Percentiles rank a stretch among this genome's conserved stretches.
Evolutionary conservation across 1,139 yeast genomes (phyloP).

Genomic region (Taiozyma sp.): DNA sequence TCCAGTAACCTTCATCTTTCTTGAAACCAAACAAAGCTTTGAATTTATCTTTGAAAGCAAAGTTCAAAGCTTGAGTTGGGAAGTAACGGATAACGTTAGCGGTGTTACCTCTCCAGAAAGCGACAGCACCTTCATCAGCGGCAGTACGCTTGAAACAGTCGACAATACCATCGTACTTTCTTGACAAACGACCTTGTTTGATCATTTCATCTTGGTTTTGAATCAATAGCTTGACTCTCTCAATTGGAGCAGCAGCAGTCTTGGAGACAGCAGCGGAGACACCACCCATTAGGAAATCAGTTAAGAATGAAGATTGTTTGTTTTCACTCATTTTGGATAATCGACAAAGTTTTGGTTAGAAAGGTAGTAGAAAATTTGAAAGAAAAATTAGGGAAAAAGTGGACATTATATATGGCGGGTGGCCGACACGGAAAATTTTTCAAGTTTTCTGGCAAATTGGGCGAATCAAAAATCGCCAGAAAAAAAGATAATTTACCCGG

Average conservation of each 20-base stretch:
- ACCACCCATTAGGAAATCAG: constrained; percentile 75
- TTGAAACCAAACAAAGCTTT: constrained; percentile 73
- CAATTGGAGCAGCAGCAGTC: constrained; percentile 84
- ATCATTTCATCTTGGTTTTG: constrained; percentile 84
- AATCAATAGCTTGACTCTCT: constrained; percentile 73
- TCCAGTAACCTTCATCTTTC: constrained; percentile 62
- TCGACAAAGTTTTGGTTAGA: neutral
- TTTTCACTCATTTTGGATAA: constrained; percentile 17
- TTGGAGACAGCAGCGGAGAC: constrained; percentile 81
- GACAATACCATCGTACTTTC: constrained; percentile 58
- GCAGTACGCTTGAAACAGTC: constrained; percentile 74
- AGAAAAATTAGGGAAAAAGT: neutral
- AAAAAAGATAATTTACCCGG: neutral
- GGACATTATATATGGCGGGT: neutral
- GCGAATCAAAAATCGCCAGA: neutral
- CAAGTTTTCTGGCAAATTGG: neutral
- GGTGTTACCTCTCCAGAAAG: constrained; percentile 85
- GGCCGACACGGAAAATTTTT: neutral
- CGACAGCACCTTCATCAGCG: constrained; percentile 61
- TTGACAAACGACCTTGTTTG: constrained; percentile 71
- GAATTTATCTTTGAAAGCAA: constrained; percentile 81
- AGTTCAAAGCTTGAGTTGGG: constrained; percentile 83
- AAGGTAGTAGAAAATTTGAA: constrained; percentile 2
- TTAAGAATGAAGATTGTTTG: constrained; percentile 34
- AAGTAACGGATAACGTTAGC: constrained; percentile 80